phyloP scores from a whole-genome alignment of 78 protist genomes.

The Guillardia theta region DNA sequence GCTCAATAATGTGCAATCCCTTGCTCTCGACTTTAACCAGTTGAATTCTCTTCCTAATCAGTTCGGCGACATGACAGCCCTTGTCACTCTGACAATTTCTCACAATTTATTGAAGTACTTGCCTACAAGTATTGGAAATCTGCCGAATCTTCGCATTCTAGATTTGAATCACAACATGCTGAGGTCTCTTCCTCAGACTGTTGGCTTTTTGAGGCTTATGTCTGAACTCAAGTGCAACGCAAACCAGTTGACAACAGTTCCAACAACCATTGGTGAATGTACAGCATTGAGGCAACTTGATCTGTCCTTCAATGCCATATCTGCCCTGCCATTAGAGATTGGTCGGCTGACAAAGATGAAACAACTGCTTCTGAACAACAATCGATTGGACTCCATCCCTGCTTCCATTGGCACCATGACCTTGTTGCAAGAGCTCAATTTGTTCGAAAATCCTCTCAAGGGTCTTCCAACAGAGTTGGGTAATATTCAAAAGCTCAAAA shows the following conservation, averaged over 20 bases:
- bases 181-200: neutral
- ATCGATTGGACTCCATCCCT: neutral
- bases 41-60: neutral
- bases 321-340: neutral
- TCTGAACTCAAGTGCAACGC: neutral
- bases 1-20: neutral
- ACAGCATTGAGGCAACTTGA: neutral
- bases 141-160: neutral
- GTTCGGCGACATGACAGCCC: neutral
- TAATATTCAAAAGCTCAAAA: neutral
- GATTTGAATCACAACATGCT: neutral
- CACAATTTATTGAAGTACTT: neutral
- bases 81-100: neutral
- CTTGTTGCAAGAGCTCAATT: neutral
- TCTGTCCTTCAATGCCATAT: neutral
- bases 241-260: constrained; percentile 19
- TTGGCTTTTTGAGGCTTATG: neutral
- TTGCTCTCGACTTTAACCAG: neutral
- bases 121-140: neutral
- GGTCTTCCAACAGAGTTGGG: neutral
- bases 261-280: neutral
- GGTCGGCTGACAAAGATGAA: neutral
- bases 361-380: neutral
- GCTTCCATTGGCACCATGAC: constrained; percentile 11
- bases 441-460: neutral